Percentiles rank a stretch among this genome's conserved stretches.
phyloP scores from a whole-genome alignment of 352 stramenopile species.

The Phytophthora brassicae region DNA sequence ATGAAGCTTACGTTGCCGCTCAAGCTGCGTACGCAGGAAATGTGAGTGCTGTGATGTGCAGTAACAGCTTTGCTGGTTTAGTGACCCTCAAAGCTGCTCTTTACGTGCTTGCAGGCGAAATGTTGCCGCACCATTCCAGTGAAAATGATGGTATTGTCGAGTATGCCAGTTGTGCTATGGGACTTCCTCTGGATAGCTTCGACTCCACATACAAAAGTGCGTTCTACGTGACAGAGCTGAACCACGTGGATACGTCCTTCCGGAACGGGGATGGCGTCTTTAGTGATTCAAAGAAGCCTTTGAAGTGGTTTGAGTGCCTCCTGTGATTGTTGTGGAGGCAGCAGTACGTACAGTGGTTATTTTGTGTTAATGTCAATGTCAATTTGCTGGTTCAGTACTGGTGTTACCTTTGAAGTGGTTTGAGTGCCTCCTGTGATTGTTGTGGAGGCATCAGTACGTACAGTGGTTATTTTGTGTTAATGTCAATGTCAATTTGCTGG shows the following conservation, averaged over 20 bases:
- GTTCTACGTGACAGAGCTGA: conserved; percentile 52
- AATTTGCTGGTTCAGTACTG: no score
- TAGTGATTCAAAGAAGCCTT: conserved; percentile 47
- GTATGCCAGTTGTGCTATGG: conserved; percentile 46
- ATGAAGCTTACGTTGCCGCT: conserved; percentile 27
- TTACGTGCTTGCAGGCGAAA: conserved; percentile 31
- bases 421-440: conserved; percentile 52
- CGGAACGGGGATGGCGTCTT: conserved; percentile 59
- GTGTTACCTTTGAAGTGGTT: conserved; percentile 78
- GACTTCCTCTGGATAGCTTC: conserved; percentile 34
- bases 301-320: conserved; percentile 75
- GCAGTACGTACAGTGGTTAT: no score
- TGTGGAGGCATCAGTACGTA: no score
- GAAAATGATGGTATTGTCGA: conserved; percentile 55
- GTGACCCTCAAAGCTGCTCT: conserved; percentile 30
- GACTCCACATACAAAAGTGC: conserved; percentile 34
- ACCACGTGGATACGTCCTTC: conserved; percentile 63
- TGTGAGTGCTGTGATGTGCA: conserved; percentile 38
- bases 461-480: no score
- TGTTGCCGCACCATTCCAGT: conserved; percentile 35
- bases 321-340: conserved; percentile 34
- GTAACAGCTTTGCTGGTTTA: conserved; percentile 35
- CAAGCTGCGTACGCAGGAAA: conserved; percentile 33
- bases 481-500: no score
- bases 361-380: no score